Conservation (phyloP, 2,329 filamentous ascomycete genomes). For the Penicillium sp. region DNA sequence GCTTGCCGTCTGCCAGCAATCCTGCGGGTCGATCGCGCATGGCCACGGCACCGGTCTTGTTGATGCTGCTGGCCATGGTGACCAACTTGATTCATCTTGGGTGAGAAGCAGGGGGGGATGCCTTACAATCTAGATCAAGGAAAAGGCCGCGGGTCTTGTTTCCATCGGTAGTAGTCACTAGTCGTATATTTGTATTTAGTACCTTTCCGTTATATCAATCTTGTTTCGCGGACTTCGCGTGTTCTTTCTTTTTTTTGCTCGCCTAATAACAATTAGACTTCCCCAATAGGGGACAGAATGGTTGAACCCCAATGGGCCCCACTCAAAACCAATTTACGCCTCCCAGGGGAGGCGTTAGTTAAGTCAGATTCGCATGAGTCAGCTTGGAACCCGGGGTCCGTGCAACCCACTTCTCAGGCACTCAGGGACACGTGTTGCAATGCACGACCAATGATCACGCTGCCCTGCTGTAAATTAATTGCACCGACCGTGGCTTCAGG, state of each 20-base stretch:
- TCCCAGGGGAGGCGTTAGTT: neutral
- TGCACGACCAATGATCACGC: neutral
- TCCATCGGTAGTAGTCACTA: neutral
- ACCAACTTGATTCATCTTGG: neutral
- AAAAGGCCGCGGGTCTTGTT: neutral
- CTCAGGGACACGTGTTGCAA: neutral
- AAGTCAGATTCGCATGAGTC: neutral
- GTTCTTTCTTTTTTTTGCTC: neutral
- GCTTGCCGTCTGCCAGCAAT: slow-evolving; percentile 13
- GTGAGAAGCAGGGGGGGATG: neutral
- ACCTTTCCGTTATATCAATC: neutral
- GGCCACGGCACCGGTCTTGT: neutral
- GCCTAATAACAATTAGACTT: neutral
- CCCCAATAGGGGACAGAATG: too few relatives aligned
- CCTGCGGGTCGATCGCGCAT: neutral
- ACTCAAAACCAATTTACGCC: too few relatives aligned
- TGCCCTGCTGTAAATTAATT: neutral
- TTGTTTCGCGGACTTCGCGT: neutral
- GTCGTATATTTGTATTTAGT: too few relatives aligned
- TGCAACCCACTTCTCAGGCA: neutral
- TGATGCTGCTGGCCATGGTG: neutral
- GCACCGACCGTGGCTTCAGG: neutral
- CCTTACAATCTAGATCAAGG: neutral
- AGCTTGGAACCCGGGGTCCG: neutral
- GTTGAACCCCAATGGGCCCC: too few relatives aligned